These are phyloP conservation scores for rapeseed (Brassica napus) DNA, from an alignment of 345 rosid species.

Conservation along the genomic window DNA sequence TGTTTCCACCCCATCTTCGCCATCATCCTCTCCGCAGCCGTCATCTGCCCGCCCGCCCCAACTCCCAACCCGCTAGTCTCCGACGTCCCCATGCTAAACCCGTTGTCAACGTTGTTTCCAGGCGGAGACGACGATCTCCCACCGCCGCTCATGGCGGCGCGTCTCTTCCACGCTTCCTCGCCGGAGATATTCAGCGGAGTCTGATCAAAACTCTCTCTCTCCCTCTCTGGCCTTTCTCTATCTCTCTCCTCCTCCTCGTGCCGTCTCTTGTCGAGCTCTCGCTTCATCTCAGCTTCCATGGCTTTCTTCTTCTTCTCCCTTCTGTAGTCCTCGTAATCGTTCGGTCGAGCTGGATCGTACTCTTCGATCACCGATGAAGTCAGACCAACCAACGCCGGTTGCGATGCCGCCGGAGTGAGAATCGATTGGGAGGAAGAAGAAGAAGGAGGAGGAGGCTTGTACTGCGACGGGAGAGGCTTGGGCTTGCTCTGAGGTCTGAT, in stretches of 20 bases:
- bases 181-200: conserved; percentile 69
- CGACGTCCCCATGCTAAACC: background rate
- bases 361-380: conserved; percentile 79
- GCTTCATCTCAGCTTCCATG: background rate
- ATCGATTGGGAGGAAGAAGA: background rate
- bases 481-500: conserved; percentile 64
- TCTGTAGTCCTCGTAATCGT: conserved; percentile 63
- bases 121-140: background rate
- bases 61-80: conserved; percentile 65
- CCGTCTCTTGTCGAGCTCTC: conserved; percentile 68
- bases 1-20: conserved; percentile 99
- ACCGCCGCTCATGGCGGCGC: conserved; percentile 88
- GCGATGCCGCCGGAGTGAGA: conserved; percentile 39
- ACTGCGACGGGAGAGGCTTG: conserved; percentile 33
- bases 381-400: conserved; percentile 77
- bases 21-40: conserved; percentile 99
- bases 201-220: conserved; percentile 18
- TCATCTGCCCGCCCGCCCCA: conserved; percentile 99
- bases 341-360: conserved; percentile 95
- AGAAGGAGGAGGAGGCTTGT: conserved; percentile 22
- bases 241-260: conserved; percentile 83
- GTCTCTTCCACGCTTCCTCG: conserved; percentile 95
- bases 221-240: conserved; percentile 21
- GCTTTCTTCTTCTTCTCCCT: background rate
- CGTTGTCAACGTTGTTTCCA: background rate